Percentiles rank a stretch among this genome's conserved stretches.
Evolutionary conservation across 1,139 yeast genomes (phyloP).

Genomic region (Blastobotrys persicus): DNA sequence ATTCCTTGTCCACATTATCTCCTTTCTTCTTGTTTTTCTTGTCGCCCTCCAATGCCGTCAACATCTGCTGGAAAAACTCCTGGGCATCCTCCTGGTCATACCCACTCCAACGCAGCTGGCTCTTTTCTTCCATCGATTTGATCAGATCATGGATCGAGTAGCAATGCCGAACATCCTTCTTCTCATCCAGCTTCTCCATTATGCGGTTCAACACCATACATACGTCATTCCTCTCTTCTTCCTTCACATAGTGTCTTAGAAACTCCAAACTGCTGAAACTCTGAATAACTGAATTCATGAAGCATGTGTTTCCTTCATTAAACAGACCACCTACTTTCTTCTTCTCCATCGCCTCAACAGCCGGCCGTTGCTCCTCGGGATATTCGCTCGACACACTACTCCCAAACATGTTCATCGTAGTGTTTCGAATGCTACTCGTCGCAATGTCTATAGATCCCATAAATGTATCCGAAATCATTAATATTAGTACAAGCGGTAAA

Average conservation of each 20-base stretch:
- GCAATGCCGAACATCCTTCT: conserved; percentile 37
- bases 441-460: conserved; percentile 39
- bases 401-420: conserved; percentile 14
- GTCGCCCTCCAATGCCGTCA: conserved; percentile 72
- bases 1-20: conserved; percentile 12
- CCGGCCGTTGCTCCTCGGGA: conserved; percentile 27
- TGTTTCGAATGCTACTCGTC: conserved; percentile 33
- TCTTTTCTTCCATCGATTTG: conserved; percentile 74
- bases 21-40: conserved; percentile 20
- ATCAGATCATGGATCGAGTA: conserved; percentile 66
- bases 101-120: conserved; percentile 61
- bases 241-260: conserved; percentile 32
- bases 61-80: conserved; percentile 81
- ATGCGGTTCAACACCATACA: conserved; percentile 23
- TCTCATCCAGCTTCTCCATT: conserved; percentile 38
- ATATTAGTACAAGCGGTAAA: conserved; percentile 10
- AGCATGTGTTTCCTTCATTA: conserved; percentile 91
- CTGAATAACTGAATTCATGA: conserved; percentile 88
- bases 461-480: conserved; percentile 36
- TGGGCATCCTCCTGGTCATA: conserved; percentile 95
- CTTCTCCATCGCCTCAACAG: conserved; percentile 28
- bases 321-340: conserved; percentile 68
- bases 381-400: conserved; percentile 10
- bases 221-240: conserved; percentile 6
- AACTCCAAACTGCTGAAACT: conserved; percentile 73